Evolutionary conservation across 164 flowering plant genomes (phyloP).

Genomic region (Litsea cubeba): DNA sequence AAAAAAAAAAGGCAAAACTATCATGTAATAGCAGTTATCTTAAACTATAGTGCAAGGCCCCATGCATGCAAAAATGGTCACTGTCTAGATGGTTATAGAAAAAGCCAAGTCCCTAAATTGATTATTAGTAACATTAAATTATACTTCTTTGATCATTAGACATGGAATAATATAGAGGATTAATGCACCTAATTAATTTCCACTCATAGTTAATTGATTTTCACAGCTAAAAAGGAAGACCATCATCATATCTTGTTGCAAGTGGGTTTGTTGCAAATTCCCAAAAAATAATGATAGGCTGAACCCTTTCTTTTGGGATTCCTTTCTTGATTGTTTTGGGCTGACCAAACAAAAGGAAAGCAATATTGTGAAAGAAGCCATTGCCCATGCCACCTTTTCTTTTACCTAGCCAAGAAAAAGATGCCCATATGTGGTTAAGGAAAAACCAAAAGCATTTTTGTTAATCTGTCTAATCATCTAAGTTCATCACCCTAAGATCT

Average conservation of each 20-base stretch:
- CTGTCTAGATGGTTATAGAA: no score
- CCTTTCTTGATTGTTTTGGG: constrained; percentile 1
- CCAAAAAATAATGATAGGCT: constrained; percentile 21
- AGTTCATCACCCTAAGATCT: not conserved
- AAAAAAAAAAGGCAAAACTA: no score
- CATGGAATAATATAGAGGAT: not conserved
- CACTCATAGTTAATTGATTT: not conserved
- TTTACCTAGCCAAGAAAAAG: not conserved
- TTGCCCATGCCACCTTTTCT: constrained; percentile 8
- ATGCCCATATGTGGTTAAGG: not conserved
- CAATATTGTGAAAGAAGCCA: not conserved
- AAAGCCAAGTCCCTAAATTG: no score
- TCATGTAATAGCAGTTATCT: no score
- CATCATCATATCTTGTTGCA: constrained; percentile 13
- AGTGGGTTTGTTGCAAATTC: constrained; percentile 14
- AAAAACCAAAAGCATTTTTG: not conserved
- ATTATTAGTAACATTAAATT: no score
- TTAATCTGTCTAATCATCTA: not conserved
- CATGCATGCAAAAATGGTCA: no score
- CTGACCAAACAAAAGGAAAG: not conserved
- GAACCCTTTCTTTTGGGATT: no score
- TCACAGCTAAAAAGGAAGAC: not conserved
- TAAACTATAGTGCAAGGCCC: no score
- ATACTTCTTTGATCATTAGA: no score
- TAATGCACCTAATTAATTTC: not conserved